Base-by-base conservation (phyloP, 1,284 basidiomycete genomes). In the Fomitopsis palustris region DNA sequence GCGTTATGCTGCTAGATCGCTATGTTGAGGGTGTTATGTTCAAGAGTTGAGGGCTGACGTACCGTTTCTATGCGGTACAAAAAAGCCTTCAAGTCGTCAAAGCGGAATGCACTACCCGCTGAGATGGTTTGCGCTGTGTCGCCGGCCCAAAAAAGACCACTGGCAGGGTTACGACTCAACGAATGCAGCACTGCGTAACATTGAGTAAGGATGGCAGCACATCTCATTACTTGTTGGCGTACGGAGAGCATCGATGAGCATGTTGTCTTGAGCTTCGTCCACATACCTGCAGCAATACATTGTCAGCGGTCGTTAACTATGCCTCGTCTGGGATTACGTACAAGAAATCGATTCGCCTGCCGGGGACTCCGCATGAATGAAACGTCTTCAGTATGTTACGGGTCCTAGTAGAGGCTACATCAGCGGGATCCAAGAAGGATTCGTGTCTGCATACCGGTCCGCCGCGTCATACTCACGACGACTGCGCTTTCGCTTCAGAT, bases 41-140 rank as follows among this genome's bases (percentile, higher is more conserved):
- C 27, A 29, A 9, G 23, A 39, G n/a, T n/a, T 10, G 9, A 37
- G 17, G 43, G 6, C 7, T 10, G 39, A 54, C 70, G 29, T 57
- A 83, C 87, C 74, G 90, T 19, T 3, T 41, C 45, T 12, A 83
- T 68, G 21, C 82, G 77, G 59, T 81, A 81, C 25, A 90, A 64
- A 64, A 87, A 86, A 0, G 87, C 80, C 63, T 86, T 91, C 58
- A 92, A 67, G 43, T 90, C 88, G 61, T 87, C 75, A 69, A 92
- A 92, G 14, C 85, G 73, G 65, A 92, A 91, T 0, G 86, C 82
- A 58, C 85, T 88, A 0, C 88, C 89, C 1, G 81, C 78, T 0
- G 85, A 84, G 21, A 92, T 91, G 0, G 88, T 88, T 63, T 92
- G 89, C 0, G 89, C 88, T 0, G 90, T 92, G 65, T 92, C 89